A percentile compares a stretch with the other conserved stretches of the same genome.
These are phyloP conservation scores for Viridothelium virens DNA, from an alignment of 495 filamentous ascomycete genomes.

Conservation along the genomic window DNA sequence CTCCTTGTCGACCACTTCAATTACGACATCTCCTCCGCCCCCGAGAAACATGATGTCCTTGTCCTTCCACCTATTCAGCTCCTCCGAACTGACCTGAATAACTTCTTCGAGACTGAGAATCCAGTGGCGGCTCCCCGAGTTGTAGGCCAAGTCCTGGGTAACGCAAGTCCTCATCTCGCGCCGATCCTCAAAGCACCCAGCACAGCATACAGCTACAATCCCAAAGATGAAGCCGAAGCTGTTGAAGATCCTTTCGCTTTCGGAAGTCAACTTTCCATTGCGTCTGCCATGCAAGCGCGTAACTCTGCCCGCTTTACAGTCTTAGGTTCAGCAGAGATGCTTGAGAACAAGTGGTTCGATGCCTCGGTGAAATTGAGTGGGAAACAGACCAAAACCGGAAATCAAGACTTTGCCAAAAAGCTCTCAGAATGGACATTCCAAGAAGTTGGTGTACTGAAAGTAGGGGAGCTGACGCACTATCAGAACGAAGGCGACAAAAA, in stretches of 20 bases:
- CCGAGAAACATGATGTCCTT: conserved; percentile 83
- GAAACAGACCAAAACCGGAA: conserved; percentile 49
- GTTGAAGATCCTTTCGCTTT: conserved; percentile 77
- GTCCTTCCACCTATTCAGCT: conserved; percentile 58
- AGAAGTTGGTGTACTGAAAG: conserved; percentile 81
- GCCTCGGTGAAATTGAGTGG: conserved; percentile 61
- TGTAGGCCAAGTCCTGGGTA: conserved; percentile 72
- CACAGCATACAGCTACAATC: conserved; percentile 89
- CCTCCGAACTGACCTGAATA: conserved; percentile 60
- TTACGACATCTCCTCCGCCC: conserved; percentile 67
- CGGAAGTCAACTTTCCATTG: conserved; percentile 71
- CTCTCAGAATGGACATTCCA: conserved; percentile 87
- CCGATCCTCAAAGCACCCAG: conserved; percentile 72
- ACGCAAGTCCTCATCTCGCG: conserved; percentile 60
- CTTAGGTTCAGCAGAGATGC: conserved; percentile 74
- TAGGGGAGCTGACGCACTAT: conserved; percentile 75
- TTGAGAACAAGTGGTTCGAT: conserved; percentile 86
- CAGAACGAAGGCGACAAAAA: conserved; percentile 51
- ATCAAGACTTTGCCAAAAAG: conserved; percentile 77
- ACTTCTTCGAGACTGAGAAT: conserved; percentile 66
- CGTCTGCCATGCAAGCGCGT: conserved; percentile 78
- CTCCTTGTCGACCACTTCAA: conserved; percentile 92
- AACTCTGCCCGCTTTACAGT: conserved; percentile 89
- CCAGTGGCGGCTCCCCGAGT: conserved; percentile 72
- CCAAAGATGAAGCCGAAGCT: conserved; percentile 70